These are phyloP conservation scores for Rubia tinctorum DNA, from an alignment of 305 asterid genomes.

Conservation along the genomic window DNA sequence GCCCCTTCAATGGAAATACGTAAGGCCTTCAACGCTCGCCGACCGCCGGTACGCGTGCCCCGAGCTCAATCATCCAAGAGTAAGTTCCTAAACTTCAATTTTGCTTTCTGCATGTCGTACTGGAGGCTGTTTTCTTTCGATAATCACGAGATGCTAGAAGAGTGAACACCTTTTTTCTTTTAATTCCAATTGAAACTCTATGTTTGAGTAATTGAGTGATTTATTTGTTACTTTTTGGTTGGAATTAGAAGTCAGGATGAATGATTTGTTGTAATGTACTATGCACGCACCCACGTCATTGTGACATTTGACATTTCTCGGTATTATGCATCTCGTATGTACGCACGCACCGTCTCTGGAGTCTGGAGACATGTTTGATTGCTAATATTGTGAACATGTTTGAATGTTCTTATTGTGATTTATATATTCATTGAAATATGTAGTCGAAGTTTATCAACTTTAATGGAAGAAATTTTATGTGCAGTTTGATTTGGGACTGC, in stretches of 20 bases:
- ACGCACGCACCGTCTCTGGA: too few relatives aligned
- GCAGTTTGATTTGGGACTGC: neutral
- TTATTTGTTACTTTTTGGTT: neutral
- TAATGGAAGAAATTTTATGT: neutral
- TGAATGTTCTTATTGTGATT: neutral
- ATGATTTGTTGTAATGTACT: neutral
- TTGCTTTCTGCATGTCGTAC: neutral
- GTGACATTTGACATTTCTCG: neutral
- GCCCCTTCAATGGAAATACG: neutral
- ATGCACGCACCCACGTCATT: neutral
- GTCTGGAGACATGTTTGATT: neutral
- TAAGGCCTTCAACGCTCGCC: neutral
- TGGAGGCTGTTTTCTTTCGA: neutral
- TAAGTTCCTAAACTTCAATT: neutral
- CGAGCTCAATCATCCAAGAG: neutral
- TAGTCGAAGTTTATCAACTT: neutral
- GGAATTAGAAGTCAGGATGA: neutral
- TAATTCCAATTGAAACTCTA: neutral
- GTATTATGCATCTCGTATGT: neutral
- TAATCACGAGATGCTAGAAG: neutral
- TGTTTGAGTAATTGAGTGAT: neutral
- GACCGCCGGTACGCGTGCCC: neutral
- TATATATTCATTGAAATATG: too few relatives aligned
- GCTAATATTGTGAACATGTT: neutral
- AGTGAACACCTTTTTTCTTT: neutral